phyloP scores from a whole-genome alignment of 495 filamentous ascomycete genomes.

The Neurospora sp. region DNA sequence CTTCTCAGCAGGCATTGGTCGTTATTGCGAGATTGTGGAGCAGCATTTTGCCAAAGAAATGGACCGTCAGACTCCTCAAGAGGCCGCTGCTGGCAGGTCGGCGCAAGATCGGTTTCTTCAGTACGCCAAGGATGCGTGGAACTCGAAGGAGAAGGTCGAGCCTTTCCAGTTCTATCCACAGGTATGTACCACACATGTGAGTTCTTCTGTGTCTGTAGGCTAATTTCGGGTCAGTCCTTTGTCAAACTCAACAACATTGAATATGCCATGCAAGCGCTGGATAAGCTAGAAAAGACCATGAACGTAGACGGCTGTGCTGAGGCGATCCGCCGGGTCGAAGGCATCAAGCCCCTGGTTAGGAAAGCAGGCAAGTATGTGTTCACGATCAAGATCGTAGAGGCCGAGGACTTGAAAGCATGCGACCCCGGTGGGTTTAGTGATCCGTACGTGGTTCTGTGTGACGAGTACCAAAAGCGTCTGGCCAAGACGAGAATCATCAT shows the following conservation, averaged over 20 bases:
- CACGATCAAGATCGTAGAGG: constrained; percentile 97
- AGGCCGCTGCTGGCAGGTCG: constrained; percentile 68
- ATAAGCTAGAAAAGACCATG: constrained; percentile 79
- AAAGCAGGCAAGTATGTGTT: constrained; percentile 82
- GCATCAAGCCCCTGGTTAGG: constrained; percentile 39
- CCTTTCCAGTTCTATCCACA: constrained; percentile 96
- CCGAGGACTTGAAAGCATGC: constrained; percentile 95
- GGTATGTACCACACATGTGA: constrained; percentile 40
- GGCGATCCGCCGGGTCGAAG: constrained; percentile 55
- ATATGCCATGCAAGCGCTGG: constrained; percentile 80
- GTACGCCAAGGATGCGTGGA: constrained; percentile 92
- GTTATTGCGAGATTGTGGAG: constrained; percentile 89
- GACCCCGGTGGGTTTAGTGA: constrained; percentile 92
- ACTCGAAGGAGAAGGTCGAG: constrained; percentile 85
- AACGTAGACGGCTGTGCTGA: constrained; percentile 92
- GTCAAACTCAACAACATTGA: constrained; percentile 98
- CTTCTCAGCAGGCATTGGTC: constrained; percentile 70
- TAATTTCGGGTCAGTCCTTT: constrained; percentile 55
- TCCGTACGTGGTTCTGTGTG: constrained; percentile 92
- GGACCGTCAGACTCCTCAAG: constrained; percentile 80
- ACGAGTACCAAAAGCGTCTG: constrained; percentile 97
- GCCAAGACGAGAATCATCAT: constrained; percentile 90
- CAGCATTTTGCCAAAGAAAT: constrained; percentile 82
- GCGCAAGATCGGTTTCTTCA: constrained; percentile 87
- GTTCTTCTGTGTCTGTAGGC: neutral